Evolutionary conservation across 2,329 filamentous ascomycete species (phyloP).

Genomic region (Colletotrichum musae): DNA sequence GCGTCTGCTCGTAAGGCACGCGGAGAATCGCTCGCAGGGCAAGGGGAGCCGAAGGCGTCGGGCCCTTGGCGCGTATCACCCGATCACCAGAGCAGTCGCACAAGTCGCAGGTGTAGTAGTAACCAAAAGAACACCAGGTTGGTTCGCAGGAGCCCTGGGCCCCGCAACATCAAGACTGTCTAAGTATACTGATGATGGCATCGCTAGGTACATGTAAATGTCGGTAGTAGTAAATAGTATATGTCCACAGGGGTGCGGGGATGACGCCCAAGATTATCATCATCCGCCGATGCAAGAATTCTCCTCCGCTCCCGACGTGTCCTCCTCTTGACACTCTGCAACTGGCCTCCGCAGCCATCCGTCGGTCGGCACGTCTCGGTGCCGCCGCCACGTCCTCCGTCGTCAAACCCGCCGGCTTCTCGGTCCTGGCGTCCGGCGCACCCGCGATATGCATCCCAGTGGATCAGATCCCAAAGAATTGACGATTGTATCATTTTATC

Average conservation of each 20-base stretch:
- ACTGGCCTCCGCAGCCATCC: not conserved
- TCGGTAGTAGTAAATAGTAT: slow-evolving; percentile 40
- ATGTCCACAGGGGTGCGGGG: slow-evolving; percentile 38
- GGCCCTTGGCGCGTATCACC: slow-evolving; percentile 23
- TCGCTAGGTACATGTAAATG: slow-evolving; percentile 41
- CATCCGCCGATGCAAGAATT: slow-evolving; percentile 38
- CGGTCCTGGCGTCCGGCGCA: slow-evolving; percentile 38
- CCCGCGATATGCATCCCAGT: slow-evolving; percentile 29
- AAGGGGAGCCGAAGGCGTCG: not conserved
- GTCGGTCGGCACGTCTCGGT: slow-evolving; percentile 13
- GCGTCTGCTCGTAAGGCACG: slow-evolving; percentile 2
- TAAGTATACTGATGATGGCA: slow-evolving; percentile 41
- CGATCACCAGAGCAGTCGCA: not conserved
- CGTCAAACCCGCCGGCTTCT: slow-evolving; percentile 23
- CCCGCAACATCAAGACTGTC: slow-evolving; percentile 31
- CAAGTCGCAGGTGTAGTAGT: not conserved
- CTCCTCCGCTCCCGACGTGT: slow-evolving; percentile 8
- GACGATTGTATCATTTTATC: slow-evolving; percentile 2
- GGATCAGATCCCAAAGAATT: slow-evolving; percentile 29
- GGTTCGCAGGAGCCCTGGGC: slow-evolving; percentile 32
- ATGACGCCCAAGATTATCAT: slow-evolving; percentile 40
- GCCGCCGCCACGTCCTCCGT: not conserved
- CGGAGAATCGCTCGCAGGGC: not conserved
- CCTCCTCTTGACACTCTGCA: slow-evolving; percentile 12
- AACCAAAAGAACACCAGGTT: slow-evolving; percentile 21